Percentiles rank a stretch among this genome's conserved stretches.
These are phyloP conservation scores for Leccinellum rugosiceps DNA, from an alignment of 768 basidiomycete species.

Conservation along the genomic window DNA sequence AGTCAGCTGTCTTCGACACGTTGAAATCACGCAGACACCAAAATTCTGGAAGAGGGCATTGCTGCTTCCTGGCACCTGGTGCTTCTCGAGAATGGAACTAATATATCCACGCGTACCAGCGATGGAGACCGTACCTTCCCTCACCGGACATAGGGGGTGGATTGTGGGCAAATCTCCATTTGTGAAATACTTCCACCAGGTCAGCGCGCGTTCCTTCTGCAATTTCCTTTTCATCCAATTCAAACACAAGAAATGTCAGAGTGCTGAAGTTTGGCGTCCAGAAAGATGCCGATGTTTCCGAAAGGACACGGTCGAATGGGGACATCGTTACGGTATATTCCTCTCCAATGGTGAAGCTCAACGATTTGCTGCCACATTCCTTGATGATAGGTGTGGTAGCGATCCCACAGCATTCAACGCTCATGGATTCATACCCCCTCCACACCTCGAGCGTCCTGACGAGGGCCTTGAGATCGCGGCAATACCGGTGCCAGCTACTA, in stretches of 20 bases:
- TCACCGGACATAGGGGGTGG: background rate
- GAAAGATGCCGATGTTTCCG: background rate
- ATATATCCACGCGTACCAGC: background rate
- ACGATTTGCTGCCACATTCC: background rate
- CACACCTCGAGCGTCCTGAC: background rate
- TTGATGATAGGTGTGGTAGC: background rate
- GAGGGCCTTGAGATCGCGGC: background rate
- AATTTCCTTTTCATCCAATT: background rate
- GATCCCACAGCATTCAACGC: background rate
- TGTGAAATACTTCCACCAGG: background rate
- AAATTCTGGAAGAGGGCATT: too few relatives aligned
- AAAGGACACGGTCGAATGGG: background rate
- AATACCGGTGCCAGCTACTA: background rate
- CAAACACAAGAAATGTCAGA: background rate
- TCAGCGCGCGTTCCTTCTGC: background rate
- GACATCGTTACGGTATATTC: background rate
- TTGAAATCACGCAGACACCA: background rate
- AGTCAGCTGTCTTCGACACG: background rate
- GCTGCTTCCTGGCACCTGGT: background rate
- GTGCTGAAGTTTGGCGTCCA: background rate
- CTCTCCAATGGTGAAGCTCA: background rate
- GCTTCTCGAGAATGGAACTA: background rate
- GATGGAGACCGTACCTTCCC: background rate
- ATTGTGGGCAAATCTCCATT: background rate
- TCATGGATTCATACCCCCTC: background rate